Evolutionary conservation across 768 basidiomycete species (phyloP).

Genomic region (Royoungia palumana): DNA sequence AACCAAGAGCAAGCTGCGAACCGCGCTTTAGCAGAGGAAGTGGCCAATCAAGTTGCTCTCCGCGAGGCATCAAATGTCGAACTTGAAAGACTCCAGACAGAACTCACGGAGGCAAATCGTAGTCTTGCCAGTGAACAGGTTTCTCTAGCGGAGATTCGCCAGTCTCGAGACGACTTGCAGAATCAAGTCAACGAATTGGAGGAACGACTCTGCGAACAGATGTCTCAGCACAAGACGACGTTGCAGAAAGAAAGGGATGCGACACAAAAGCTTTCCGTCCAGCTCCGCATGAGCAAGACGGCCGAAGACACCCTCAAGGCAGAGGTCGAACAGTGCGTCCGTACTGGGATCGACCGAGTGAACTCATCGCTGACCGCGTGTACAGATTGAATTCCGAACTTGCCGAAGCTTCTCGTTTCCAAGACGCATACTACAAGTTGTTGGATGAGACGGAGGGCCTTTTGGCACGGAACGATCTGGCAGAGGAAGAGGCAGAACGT

Average conservation of each 20-base stretch:
- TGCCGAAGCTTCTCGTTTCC: slow-evolving; percentile 57
- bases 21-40: slow-evolving; percentile 30
- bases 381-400: slow-evolving; percentile 49
- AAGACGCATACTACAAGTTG: slow-evolving; percentile 67
- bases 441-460: slow-evolving; percentile 62
- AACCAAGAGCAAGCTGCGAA: slow-evolving; percentile 17
- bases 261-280: slow-evolving; percentile 44
- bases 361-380: not conserved
- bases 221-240: slow-evolving; percentile 32
- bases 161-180: slow-evolving; percentile 23
- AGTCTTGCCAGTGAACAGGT: slow-evolving; percentile 22
- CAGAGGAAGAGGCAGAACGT: slow-evolving; percentile 74
- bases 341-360: not conserved
- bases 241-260: slow-evolving; percentile 48
- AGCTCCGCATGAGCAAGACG: slow-evolving; percentile 53
- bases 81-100: slow-evolving; percentile 39
- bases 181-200: slow-evolving; percentile 26
- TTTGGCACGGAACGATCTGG: slow-evolving; percentile 66
- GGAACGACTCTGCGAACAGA: slow-evolving; percentile 31
- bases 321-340: slow-evolving; percentile 65
- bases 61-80: slow-evolving; percentile 42
- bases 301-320: slow-evolving; percentile 66
- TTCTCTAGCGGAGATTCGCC: slow-evolving; percentile 13
- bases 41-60: slow-evolving; percentile 39
- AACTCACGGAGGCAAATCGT: slow-evolving; percentile 28